Conservation (phyloP, 2,329 filamentous ascomycete species). For the Zarea fungicola region DNA sequence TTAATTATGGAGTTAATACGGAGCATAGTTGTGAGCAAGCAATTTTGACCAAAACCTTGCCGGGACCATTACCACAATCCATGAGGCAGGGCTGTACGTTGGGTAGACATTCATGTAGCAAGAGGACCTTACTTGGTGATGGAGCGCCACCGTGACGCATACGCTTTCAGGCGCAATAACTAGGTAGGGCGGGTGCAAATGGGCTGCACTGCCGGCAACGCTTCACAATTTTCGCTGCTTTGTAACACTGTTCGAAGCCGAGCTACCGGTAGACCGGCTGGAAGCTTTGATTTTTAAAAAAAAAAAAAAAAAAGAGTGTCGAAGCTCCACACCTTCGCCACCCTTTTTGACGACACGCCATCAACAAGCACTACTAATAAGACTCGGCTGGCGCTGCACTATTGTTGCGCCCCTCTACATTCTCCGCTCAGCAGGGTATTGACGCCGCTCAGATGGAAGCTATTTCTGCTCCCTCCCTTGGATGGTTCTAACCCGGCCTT, state of each 20-base stretch:
- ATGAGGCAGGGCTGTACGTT: too few species aligned
- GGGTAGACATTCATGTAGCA: neutral
- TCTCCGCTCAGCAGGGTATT: constrained; percentile 4
- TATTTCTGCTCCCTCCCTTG: constrained; percentile 13
- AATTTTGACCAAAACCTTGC: too few species aligned
- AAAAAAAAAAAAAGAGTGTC: constrained; percentile 1
- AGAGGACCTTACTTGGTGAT: neutral
- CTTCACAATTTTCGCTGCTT: constrained; percentile 2
- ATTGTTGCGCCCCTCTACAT: constrained; percentile 2
- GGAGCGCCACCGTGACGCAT: constrained; percentile 6
- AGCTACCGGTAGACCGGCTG: too few species aligned
- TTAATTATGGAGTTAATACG: too few species aligned
- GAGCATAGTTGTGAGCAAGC: too few species aligned
- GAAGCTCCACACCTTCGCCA: constrained; percentile 10
- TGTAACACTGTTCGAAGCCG: neutral
- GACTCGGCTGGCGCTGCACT: constrained; percentile 11
- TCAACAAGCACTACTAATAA: constrained; percentile 2
- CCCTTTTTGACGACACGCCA: constrained; percentile 8
- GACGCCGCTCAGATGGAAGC: constrained; percentile 11
- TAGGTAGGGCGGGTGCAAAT: neutral
- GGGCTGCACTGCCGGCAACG: neutral
- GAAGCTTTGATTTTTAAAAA: too few species aligned
- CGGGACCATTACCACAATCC: too few species aligned
- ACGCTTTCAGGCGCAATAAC: constrained; percentile 2
- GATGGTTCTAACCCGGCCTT: constrained; percentile 7